Conservation (phyloP, 805 yeast genomes). For the Candida suzukii region DNA sequence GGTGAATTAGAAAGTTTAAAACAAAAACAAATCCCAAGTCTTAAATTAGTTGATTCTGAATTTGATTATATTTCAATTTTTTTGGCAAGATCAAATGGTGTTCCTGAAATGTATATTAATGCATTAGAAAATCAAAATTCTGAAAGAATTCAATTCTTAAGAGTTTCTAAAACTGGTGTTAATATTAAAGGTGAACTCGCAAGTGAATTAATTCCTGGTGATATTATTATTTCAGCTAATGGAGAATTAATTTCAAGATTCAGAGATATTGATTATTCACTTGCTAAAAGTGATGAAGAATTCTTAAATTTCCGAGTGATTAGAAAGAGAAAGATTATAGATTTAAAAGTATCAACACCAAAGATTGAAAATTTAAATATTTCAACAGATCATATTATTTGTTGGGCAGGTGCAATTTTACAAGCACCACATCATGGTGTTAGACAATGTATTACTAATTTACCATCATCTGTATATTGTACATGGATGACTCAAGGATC, state of each 20-base stretch:
- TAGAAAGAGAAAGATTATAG: constrained; percentile 60
- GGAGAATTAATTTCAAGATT: constrained; percentile 57
- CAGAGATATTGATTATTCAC: constrained; percentile 51
- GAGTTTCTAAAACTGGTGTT: constrained; percentile 55
- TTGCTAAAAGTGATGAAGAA: constrained; percentile 30
- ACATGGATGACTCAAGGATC: constrained; percentile 72
- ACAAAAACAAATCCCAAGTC: constrained; percentile 41
- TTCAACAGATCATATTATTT: constrained; percentile 64
- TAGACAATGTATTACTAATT: constrained; percentile 66
- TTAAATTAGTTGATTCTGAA: constrained; percentile 74
- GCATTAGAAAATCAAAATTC: constrained; percentile 47
- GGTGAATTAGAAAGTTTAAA: constrained; percentile 50
- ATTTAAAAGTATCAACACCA: constrained; percentile 57
- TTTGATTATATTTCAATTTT: constrained; percentile 60
- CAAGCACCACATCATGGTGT: constrained; percentile 94
- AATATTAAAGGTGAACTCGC: constrained; percentile 20
- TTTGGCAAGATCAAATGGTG: constrained; percentile 82
- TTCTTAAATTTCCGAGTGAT: constrained; percentile 54
- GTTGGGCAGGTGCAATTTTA: constrained; percentile 78
- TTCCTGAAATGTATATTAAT: constrained; percentile 75
- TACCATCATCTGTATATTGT: constrained; percentile 83
- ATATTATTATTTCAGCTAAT: constrained; percentile 66
- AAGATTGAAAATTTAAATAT: constrained; percentile 45
- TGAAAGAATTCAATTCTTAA: constrained; percentile 67
- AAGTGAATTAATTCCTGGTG: constrained; percentile 51